Conservation (phyloP, 2,329 filamentous ascomycete species). For the Aspergillus arachidicola region DNA sequence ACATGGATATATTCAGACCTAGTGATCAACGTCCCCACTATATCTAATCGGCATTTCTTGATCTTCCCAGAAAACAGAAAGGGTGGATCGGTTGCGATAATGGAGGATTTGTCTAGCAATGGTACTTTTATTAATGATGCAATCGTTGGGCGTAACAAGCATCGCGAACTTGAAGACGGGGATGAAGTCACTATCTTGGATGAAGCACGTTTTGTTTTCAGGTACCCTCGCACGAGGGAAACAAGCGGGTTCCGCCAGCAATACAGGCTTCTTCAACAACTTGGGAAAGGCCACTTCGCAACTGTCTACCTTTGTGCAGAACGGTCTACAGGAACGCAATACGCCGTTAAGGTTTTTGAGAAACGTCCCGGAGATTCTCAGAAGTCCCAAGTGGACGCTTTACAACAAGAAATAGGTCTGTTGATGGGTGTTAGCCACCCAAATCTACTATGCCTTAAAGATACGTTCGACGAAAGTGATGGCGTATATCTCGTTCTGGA, state of each 20-base stretch:
- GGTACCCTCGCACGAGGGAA: conserved; percentile 76
- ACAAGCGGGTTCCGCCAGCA: conserved; percentile 82
- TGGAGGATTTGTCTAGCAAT: conserved; percentile 94
- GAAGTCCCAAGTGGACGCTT: conserved; percentile 76
- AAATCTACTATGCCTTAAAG: conserved; percentile 88
- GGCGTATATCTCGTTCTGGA: conserved; percentile 91
- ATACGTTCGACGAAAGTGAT: conserved; percentile 89
- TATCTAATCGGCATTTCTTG: conserved; percentile 75
- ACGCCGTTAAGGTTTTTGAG: conserved; percentile 93
- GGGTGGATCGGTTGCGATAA: conserved; percentile 65
- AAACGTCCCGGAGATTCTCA: conserved; percentile 82
- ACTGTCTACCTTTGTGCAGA: conserved; percentile 91
- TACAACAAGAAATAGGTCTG: conserved; percentile 95
- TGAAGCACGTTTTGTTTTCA: conserved; percentile 85
- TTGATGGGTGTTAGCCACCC: conserved; percentile 97
- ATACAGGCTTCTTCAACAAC: conserved; percentile 79
- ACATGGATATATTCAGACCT: conserved; percentile 57
- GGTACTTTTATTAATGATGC: conserved; percentile 95
- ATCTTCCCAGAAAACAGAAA: conserved; percentile 59
- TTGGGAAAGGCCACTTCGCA: conserved; percentile 94
- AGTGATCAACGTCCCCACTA: conserved; percentile 72
- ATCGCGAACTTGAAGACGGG: conserved; percentile 81
- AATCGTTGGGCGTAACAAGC: conserved; percentile 87
- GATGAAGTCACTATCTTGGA: conserved; percentile 89
- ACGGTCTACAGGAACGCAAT: conserved; percentile 77